Base-by-base conservation (phyloP, 495 filamentous ascomycete species). In the Evernia prunastri region DNA sequence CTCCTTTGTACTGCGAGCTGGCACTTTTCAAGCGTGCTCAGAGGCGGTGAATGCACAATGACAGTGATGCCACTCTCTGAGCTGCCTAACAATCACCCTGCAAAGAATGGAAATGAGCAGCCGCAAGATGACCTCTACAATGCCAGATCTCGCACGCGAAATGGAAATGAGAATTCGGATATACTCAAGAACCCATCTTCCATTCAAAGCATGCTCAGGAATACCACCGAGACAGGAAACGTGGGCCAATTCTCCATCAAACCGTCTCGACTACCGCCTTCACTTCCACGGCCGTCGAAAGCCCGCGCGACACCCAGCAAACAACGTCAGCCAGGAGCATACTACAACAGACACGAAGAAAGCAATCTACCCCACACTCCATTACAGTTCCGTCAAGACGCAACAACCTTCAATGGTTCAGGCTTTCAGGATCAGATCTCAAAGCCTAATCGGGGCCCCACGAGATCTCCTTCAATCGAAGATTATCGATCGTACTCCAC, bases 211-310 rank as follows among this genome's bases (percentile, higher is more conserved):
- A 89, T 90, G 86, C 80, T 90, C 49, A 88, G 81, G 71, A 89
- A 82, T 12, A 86, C 80, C 0, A 89, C 86, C 0, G 87, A 89
- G 72, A 82, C 83, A 1, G 87, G 86, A 20, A 84, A 88, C 60
- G 83, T 89, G 57, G 86, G 83, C 11, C 73, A 82, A 56, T 84
- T 88, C 63, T 80, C 81, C 49, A 82, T 82, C 66, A 77, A 77
- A 64, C 79, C 82, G 8, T 70, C 78, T 40, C 76, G 81, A 57
- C 37, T 59, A 33, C 56, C 62, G 43, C 36, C 56, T 36, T 56
- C 47, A 43, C 25, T 43, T 35, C 63, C 57, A 42, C 63, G 58
- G 17, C 47, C 43, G 39, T 27, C 45, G 20, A 33, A 36, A 29
- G 27, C 42, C n/a, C 42, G 23, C 29, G 15, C 33, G 56, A 51